Percentiles rank a stretch among this genome's conserved stretches.
phyloP scores from a whole-genome alignment of 2,329 filamentous ascomycete species.

The Colletotrichum cuscutae region DNA sequence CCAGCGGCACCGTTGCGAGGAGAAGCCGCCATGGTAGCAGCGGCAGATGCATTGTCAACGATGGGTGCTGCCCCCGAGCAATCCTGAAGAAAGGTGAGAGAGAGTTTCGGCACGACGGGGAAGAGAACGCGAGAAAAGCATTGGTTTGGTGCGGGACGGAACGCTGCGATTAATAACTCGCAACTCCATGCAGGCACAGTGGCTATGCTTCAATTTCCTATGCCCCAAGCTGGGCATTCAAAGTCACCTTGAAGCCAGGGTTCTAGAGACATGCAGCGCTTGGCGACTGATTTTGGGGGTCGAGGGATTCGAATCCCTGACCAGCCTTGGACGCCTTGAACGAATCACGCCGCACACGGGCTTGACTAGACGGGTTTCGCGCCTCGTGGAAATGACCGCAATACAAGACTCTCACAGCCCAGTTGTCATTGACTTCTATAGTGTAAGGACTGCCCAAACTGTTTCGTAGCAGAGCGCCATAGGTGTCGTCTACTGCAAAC shows the following conservation, averaged over 20 bases:
- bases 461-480: not conserved
- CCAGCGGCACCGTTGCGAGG: not conserved
- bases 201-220: too few species aligned
- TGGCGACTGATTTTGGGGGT: not conserved
- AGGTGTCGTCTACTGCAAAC: not conserved
- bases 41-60: not conserved
- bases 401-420: not conserved
- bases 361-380: not conserved
- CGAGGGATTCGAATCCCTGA: slow-evolving; percentile 14
- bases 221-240: not conserved
- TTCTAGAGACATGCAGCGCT: not conserved
- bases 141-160: not conserved
- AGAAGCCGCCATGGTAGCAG: not conserved
- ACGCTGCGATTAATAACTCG: slow-evolving; percentile 5
- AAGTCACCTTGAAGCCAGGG: too few species aligned
- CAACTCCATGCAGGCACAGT: too few species aligned
- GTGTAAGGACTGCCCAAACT: too few species aligned
- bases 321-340: not conserved
- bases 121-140: too few species aligned
- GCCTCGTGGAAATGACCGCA: not conserved
- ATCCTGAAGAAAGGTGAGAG: too few species aligned
- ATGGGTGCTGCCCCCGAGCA: too few species aligned
- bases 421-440: not conserved
- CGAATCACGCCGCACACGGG: not conserved
- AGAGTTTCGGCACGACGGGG: not conserved